Conservation (phyloP, 805 yeast species). For the Nematodospora valgi region DNA sequence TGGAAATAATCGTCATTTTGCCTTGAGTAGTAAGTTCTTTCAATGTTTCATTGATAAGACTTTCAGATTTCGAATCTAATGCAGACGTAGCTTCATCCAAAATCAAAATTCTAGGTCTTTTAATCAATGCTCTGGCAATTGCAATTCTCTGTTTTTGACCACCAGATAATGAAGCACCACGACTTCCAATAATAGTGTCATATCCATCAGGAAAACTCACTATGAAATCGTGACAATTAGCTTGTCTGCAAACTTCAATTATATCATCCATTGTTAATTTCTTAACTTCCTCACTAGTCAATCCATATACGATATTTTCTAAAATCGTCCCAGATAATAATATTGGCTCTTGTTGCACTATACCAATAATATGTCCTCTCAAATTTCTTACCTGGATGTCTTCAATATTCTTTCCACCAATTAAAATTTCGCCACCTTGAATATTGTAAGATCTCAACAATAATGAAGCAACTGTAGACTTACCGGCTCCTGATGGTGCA, state of each 20-base stretch:
- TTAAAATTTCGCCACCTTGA: slow-evolving; percentile 43
- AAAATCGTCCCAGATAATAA: slow-evolving; percentile 52
- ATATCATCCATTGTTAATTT: slow-evolving; percentile 39
- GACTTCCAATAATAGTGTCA: slow-evolving; percentile 56
- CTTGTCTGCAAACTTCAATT: slow-evolving; percentile 37
- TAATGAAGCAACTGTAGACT: slow-evolving; percentile 54
- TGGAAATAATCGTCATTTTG: slow-evolving; percentile 40
- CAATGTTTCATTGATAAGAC: slow-evolving; percentile 39
- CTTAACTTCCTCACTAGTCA: slow-evolving; percentile 34
- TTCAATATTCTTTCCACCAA: slow-evolving; percentile 51
- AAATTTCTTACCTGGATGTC: slow-evolving; percentile 47
- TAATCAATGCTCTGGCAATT: slow-evolving; percentile 69
- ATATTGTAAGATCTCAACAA: slow-evolving; percentile 52
- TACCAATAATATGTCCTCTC: slow-evolving; percentile 48
- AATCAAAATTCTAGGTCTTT: slow-evolving; percentile 59
- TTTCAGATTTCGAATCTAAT: slow-evolving; percentile 52
- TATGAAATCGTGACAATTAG: slow-evolving; percentile 44
- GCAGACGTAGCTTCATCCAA: slow-evolving; percentile 73
- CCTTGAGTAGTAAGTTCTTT: slow-evolving; percentile 35
- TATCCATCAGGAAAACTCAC: slow-evolving; percentile 53
- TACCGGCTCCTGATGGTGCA: slow-evolving; percentile 63
- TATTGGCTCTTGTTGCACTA: slow-evolving; percentile 63
- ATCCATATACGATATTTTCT: slow-evolving; percentile 56
- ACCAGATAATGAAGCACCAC: slow-evolving; percentile 62
- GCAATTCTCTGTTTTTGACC: slow-evolving; percentile 79